These are phyloP conservation scores for Globisporangium polare DNA, from an alignment of 352 stramenopile species.

Conservation along the genomic window DNA sequence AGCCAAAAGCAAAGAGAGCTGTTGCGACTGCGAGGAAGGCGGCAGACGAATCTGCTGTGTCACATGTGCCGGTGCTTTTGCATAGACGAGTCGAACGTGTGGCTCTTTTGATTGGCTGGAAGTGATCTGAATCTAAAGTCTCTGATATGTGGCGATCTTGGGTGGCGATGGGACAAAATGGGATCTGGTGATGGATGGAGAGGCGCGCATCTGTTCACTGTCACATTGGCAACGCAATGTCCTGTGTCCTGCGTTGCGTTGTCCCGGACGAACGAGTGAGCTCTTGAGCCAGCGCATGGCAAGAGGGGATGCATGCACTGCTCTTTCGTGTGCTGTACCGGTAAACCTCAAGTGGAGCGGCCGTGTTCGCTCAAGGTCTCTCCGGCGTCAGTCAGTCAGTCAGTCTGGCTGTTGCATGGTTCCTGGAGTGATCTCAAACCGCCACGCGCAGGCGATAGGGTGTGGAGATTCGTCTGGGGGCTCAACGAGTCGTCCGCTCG, in stretches of 20 bases:
- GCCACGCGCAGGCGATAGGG: not conserved
- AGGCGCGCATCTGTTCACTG: not conserved
- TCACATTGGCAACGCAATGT: conserved; percentile 1
- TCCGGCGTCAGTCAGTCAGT: not conserved
- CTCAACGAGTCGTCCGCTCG: not conserved
- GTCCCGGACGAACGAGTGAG: not conserved
- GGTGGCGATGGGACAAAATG: not conserved
- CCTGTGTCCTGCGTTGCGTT: not conserved
- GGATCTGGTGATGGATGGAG: conserved; percentile 4
- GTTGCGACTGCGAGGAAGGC: too few species aligned
- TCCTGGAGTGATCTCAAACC: not conserved
- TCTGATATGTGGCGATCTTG: conserved; percentile 5
- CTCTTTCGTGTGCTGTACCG: not conserved
- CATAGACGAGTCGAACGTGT: not conserved
- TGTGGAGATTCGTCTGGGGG: not conserved
- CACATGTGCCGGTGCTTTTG: not conserved
- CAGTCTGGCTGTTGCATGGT: not conserved
- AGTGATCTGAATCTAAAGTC: conserved; percentile 1
- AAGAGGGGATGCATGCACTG: not conserved
- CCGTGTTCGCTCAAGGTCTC: not conserved
- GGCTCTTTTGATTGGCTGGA: conserved; percentile 1
- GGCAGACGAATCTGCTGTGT: not conserved
- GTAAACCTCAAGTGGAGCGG: not conserved
- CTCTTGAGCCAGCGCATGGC: not conserved
- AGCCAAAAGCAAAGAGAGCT: too few species aligned